These are phyloP conservation scores for Chalciporus piperatus DNA, from an alignment of 768 basidiomycete genomes.

Conservation along the genomic window DNA sequence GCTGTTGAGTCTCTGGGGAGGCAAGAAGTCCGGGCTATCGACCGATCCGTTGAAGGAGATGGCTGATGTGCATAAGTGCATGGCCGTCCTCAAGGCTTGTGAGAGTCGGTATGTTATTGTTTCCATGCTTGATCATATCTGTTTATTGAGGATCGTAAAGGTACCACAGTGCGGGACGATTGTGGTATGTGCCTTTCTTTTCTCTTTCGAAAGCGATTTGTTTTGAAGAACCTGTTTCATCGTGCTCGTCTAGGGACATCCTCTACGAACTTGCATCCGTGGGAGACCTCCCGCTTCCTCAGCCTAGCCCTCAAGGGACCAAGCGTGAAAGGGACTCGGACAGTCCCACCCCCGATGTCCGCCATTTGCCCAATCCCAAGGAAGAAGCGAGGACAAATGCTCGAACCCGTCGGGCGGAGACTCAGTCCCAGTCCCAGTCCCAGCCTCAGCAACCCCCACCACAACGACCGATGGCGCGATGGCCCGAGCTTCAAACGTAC, in stretches of 20 bases:
- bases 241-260: conserved; percentile 52
- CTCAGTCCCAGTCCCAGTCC: conserved; percentile 7
- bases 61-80: conserved; percentile 50
- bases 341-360: conserved; percentile 32
- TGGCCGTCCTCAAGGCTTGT: conserved; percentile 37
- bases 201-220: background rate
- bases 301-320: conserved; percentile 46
- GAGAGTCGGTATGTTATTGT: conserved; percentile 34
- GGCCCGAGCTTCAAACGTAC: conserved; percentile 18
- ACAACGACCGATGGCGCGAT: conserved; percentile 10
- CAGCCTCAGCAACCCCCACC: conserved; percentile 2
- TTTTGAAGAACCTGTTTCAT: too few species aligned
- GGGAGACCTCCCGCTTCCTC: conserved; percentile 67
- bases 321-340: conserved; percentile 68
- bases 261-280: conserved; percentile 70
- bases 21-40: conserved; percentile 39
- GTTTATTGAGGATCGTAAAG: conserved; percentile 23
- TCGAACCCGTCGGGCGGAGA: conserved; percentile 34
- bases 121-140: background rate
- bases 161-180: conserved; percentile 47
- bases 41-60: conserved; percentile 45
- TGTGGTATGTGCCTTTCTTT: conserved; percentile 40
- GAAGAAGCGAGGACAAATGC: conserved; percentile 30
- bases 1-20: conserved; percentile 56
- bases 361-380: conserved; percentile 1